Conservation (phyloP, 2,329 filamentous ascomycete genomes). For the Colletotrichum tamarilloi region DNA sequence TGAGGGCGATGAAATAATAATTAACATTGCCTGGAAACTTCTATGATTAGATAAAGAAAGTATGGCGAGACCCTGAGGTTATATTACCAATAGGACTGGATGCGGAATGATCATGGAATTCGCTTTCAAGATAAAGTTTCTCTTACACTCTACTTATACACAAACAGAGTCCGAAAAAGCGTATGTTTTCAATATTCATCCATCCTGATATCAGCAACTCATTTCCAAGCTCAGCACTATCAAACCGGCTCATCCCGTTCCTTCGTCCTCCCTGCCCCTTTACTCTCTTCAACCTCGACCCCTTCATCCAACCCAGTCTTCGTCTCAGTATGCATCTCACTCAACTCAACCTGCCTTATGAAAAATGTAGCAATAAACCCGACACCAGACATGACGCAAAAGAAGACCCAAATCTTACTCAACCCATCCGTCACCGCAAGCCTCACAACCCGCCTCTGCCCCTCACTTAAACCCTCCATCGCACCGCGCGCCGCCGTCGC, state of each 20-base stretch:
- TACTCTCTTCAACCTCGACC: slow-evolving; percentile 1
- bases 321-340: slow-evolving; percentile 65
- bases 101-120: background rate
- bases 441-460: slow-evolving; percentile 54
- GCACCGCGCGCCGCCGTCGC: slow-evolving; percentile 70
- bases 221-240: background rate
- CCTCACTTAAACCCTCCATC: slow-evolving; percentile 61
- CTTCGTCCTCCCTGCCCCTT: background rate
- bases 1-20: too few species aligned
- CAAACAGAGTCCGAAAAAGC: too few species aligned
- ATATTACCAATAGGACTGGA: too few species aligned
- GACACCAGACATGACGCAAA: slow-evolving; percentile 58
- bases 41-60: too few species aligned
- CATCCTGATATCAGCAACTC: background rate
- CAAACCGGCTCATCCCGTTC: background rate
- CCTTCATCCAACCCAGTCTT: slow-evolving; percentile 50
- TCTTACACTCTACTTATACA: background rate
- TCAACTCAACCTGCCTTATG: slow-evolving; percentile 61
- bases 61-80: background rate
- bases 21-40: too few species aligned
- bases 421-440: slow-evolving; percentile 61
- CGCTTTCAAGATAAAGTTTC: background rate
- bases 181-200: background rate
- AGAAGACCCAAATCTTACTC: slow-evolving; percentile 68
- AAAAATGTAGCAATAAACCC: slow-evolving; percentile 61